Base-by-base conservation (phyloP, 345 rosid species). In the Eutrema heterophyllum region DNA sequence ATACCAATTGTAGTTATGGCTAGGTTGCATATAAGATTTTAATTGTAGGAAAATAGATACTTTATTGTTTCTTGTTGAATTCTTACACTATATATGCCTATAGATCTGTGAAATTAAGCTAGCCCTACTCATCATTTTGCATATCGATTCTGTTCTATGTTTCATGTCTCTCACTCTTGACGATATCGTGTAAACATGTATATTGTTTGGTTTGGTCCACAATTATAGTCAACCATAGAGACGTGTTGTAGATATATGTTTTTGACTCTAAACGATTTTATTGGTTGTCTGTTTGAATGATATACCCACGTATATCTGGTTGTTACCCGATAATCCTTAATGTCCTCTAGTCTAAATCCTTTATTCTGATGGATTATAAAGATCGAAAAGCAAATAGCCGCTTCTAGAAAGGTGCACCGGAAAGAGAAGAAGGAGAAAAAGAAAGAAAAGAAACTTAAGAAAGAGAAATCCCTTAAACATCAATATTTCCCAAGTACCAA, bases 361-460 rank as follows among this genome's bases (percentile, higher is more conserved):
- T 65, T 77, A 41, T 57, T 77, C 80, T 77, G 57, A 65, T 77
- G 64, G 63, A 66, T 77, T 77, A 69, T 76, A 77, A 77, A 77
- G 80, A 77, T 77, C 10, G 63, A 71, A 50, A 71, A 62, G 8
- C 63, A 50, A 21, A 15, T 65, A 56, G 67, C 41, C 36, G 5
- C 26, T 27, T 33, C 68, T 40, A 18, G 33, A 15, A 77, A 71
- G 77, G 44, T 13, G 43, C 64, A 5, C 16, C 49, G 51, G 55
- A 77, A 77, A 74, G 76, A 58, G 76, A 79, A 70, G 76, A 45
- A 75, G 66, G 81, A 75, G 70, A 71, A 56, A 36, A 54, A 41
- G 73, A 78, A 64, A 24, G 41, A 38, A 2, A 14, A 51, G 78
- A 56, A 51, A 67, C 2, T 15, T 55, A 63, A 48, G 52, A 27